Conservation (phyloP, 805 yeast species). For the Yamadazyma paraphyllophila region DNA sequence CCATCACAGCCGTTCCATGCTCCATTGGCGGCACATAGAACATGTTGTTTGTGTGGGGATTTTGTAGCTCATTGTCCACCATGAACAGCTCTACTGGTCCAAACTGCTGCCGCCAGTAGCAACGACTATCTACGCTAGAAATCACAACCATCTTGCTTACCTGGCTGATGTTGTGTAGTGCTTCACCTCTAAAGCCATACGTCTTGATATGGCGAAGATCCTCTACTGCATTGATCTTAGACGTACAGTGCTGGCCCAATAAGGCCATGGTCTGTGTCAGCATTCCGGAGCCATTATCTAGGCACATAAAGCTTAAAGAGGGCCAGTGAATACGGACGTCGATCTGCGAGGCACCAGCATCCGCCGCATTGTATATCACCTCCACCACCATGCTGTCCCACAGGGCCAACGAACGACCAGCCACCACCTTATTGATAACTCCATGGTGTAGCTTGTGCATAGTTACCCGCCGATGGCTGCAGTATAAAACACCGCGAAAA, state of each 20-base stretch:
- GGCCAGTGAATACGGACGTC: constrained; percentile 31
- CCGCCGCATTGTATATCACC: constrained; percentile 54
- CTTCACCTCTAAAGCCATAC: constrained; percentile 75
- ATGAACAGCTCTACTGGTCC: background rate
- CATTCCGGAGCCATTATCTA: constrained; percentile 77
- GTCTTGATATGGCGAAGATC: constrained; percentile 41
- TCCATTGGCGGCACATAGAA: constrained; percentile 4
- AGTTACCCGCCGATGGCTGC: constrained; percentile 7
- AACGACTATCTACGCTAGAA: constrained; percentile 25
- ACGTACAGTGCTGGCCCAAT: constrained; percentile 54
- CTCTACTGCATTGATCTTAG: constrained; percentile 43
- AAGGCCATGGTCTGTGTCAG: constrained; percentile 41
- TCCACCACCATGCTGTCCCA: constrained; percentile 26
- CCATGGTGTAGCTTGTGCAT: background rate
- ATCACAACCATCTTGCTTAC: constrained; percentile 34
- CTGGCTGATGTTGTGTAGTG: constrained; percentile 48
- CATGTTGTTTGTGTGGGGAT: constrained; percentile 1
- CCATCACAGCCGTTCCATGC: constrained; percentile 39
- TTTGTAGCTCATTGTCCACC: constrained; percentile 1
- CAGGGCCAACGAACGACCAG: background rate
- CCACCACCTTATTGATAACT: background rate
- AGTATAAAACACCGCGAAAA: constrained; percentile 3
- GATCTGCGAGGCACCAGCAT: constrained; percentile 46
- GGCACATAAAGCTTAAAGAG: constrained; percentile 37
- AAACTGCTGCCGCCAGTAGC: background rate